Base-by-base conservation (phyloP, 2,329 filamentous ascomycete species). In the Ceratocystis papillata region DNA sequence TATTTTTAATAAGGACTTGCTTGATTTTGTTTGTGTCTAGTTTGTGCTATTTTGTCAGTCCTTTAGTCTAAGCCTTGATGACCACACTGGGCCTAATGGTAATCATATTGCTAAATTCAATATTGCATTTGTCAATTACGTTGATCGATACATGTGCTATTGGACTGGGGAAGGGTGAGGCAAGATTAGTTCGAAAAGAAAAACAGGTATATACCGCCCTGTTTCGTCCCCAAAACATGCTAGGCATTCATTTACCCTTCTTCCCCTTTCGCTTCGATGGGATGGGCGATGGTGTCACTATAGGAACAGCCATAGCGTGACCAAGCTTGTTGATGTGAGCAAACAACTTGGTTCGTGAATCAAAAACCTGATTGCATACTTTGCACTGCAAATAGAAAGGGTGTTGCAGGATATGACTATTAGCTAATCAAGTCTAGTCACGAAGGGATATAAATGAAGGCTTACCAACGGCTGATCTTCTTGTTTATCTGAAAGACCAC, bases 291-390 rank as follows among this genome's bases (percentile, higher is more conserved):
- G 10, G 20, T 28, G 48, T 10, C 48, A 17, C 7, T 25, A 2
- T 7, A 12, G 55, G 37, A 7, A 30, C 73, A 2, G 78, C 77
- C 37, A 84, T 82, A 5, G 86, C 87, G 76, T 94, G 89, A 8
- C 77, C 77, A 20, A 82, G 75, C 8, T 85, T 81, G 69, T 84
- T 83, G 67, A 94, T 80, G 74, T 95, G 90, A 64, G 82, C 78
- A 73, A 93, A 93, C 20, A 95, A 75, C 70, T 84, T 85, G 5
- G 83, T 87, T 70, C 85, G 87, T 1, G 87, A 90, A 0, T 82
- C 69, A 66, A 83, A 84, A 0, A 67, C 69, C 67, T 76, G 75
- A 2, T 75, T 72, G 70, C 81, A 84, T 17, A 77, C 73, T 30
- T 65, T 64, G 30, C 67, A 68, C 67, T 68, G 44, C 7, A 28